Percentiles rank a stretch among this genome's conserved stretches.
These are phyloP conservation scores for Solanum peruvianum DNA, from an alignment of 257 asterid genomes.

Conservation along the genomic window DNA sequence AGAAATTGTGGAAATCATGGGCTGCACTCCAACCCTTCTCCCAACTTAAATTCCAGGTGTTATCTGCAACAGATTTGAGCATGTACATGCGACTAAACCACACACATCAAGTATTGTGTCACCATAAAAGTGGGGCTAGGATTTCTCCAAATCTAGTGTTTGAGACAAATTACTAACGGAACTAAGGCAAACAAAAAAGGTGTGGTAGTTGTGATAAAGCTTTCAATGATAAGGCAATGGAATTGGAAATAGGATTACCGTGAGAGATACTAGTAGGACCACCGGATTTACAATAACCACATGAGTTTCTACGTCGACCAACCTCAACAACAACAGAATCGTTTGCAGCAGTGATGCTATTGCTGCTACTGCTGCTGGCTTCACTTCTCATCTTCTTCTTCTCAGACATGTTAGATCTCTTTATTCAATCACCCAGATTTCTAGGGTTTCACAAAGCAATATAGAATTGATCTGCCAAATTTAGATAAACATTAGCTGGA, in stretches of 20 bases:
- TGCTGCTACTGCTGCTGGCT: conserved; percentile 66
- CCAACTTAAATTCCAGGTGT: background rate
- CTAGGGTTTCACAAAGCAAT: background rate
- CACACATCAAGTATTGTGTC: background rate
- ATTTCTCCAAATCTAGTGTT: background rate
- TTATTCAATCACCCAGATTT: background rate
- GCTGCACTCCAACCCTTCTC: background rate
- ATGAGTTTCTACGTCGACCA: conserved; percentile 68
- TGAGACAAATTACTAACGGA: background rate
- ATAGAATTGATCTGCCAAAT: background rate
- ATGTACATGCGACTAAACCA: background rate
- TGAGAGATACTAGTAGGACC: conserved; percentile 53
- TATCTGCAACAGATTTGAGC: background rate
- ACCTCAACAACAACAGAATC: conserved; percentile 63
- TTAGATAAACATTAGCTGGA: background rate
- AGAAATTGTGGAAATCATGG: background rate
- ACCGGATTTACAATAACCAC: conserved; percentile 90
- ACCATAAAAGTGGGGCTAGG: background rate
- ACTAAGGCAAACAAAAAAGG: background rate
- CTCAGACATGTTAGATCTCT: conserved; percentile 46
- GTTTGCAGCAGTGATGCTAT: conserved; percentile 15
- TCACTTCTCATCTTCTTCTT: conserved; percentile 62
- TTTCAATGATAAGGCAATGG: background rate
- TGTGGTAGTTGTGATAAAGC: background rate
- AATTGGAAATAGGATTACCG: conserved; percentile 30